Evolutionary conservation across 768 basidiomycete genomes (phyloP).

Genomic region (Rhodotorula babjevae): DNA sequence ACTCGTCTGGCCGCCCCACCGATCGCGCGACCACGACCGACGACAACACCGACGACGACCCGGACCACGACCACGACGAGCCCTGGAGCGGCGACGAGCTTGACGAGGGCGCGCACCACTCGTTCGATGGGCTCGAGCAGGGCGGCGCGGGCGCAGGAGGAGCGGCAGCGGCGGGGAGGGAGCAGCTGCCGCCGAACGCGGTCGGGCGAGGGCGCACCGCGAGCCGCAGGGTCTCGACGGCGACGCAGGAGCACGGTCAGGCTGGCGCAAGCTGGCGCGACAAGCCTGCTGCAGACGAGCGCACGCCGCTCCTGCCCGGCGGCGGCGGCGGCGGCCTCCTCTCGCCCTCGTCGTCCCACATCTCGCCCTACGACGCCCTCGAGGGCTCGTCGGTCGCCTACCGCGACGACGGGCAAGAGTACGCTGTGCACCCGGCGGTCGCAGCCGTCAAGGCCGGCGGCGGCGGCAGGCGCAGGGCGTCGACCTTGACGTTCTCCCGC

Average conservation of each 20-base stretch:
- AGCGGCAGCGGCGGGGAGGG: neutral
- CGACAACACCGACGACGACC: slow-evolving; percentile 2
- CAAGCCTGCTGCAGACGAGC: neutral
- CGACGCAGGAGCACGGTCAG: neutral
- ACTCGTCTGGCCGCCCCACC: neutral
- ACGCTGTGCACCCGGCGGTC: no score
- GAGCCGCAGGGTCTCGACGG: neutral
- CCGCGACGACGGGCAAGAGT: no score
- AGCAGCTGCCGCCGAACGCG: slow-evolving; percentile 17
- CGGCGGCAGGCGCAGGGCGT: neutral
- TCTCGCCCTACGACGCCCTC: neutral
- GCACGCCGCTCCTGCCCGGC: slow-evolving; percentile 1
- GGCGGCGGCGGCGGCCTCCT: no score
- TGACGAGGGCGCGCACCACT: neutral
- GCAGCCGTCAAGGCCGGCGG: neutral
- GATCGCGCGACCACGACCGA: neutral
- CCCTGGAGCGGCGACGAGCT: neutral
- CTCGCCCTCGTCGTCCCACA: no score
- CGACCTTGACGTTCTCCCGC: slow-evolving; percentile 25
- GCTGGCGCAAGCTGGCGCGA: neutral
- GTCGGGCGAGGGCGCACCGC: neutral
- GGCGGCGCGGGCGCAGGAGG: neutral
- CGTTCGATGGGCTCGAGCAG: neutral
- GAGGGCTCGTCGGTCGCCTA: neutral
- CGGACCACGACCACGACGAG: slow-evolving; percentile 7